A percentile compares a stretch with the other conserved stretches of the same genome.
Evolutionary conservation across 352 stramenopile species (phyloP).

Genomic region (Phytophthora sp.): DNA sequence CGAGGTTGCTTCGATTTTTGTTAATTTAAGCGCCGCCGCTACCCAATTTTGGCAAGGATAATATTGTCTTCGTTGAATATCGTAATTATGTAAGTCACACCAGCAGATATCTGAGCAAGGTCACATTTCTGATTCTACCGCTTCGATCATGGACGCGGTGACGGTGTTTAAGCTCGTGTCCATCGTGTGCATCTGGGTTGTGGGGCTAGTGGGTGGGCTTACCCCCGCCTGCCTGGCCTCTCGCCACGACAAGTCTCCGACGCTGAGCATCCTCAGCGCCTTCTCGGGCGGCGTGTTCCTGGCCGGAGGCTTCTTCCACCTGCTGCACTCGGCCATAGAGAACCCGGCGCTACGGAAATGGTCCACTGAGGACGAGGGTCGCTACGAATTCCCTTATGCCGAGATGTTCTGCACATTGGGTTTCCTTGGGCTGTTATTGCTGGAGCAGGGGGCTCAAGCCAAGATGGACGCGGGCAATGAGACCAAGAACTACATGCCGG

Average conservation of each 20-base stretch:
- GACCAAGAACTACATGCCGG: conserved; percentile 21
- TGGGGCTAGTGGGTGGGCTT: conserved; percentile 65
- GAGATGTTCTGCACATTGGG: conserved; percentile 82
- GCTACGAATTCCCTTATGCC: conserved; percentile 77
- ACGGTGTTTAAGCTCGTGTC: conserved; percentile 84
- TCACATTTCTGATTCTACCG: no score
- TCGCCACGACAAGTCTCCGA: conserved; percentile 42
- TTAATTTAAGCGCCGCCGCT: no score
- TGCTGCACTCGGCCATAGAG: conserved; percentile 74
- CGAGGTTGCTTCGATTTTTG: no score
- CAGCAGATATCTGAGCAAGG: no score
- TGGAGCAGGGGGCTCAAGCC: conserved; percentile 72
- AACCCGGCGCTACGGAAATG: conserved; percentile 68
- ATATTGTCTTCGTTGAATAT: no score
- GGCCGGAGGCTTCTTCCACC: conserved; percentile 78
- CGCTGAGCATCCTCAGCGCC: conserved; percentile 60
- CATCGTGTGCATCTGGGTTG: conserved; percentile 73
- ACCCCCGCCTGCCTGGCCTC: conserved; percentile 55
- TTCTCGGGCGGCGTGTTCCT: conserved; percentile 83
- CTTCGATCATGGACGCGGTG: conserved; percentile 57
- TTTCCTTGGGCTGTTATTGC: conserved; percentile 67
- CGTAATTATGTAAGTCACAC: no score
- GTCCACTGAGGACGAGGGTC: conserved; percentile 68
- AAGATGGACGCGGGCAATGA: conserved; percentile 29
- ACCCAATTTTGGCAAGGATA: no score